Evolutionary conservation across 495 filamentous ascomycete species (phyloP).

Genomic region (Penicillium samsonianum): DNA sequence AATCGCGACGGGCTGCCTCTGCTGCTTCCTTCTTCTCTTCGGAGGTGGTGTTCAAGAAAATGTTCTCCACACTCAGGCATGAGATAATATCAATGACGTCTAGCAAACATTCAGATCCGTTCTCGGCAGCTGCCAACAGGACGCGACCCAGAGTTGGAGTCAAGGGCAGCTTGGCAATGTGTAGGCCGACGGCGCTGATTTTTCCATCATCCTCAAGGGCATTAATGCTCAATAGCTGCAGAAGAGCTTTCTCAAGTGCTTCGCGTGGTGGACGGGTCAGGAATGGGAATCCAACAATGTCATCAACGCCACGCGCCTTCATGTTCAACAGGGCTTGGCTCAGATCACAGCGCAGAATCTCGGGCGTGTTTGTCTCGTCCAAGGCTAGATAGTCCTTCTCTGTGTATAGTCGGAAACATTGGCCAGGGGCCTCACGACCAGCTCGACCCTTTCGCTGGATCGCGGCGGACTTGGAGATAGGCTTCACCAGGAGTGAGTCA

Average conservation of each 20-base stretch:
- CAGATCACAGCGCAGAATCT: constrained; percentile 89
- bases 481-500: constrained; percentile 87
- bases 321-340: constrained; percentile 85
- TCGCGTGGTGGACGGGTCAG: constrained; percentile 79
- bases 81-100: constrained; percentile 94
- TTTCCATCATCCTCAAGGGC: constrained; percentile 71
- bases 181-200: constrained; percentile 71
- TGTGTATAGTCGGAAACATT: constrained; percentile 89
- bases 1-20: constrained; percentile 67
- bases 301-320: constrained; percentile 85
- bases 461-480: constrained; percentile 89
- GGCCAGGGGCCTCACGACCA: constrained; percentile 86
- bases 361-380: constrained; percentile 74
- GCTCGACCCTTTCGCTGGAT: constrained; percentile 92
- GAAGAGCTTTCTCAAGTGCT: constrained; percentile 77
- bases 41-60: constrained; percentile 76
- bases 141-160: constrained; percentile 80
- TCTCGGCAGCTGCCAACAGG: constrained; percentile 73
- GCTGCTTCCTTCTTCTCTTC: constrained; percentile 82
- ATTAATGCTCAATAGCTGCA: constrained; percentile 75
- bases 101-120: constrained; percentile 66
- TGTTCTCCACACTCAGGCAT: constrained; percentile 81
- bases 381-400: constrained; percentile 71
- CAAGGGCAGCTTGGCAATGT: constrained; percentile 82
- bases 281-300: constrained; percentile 81